Percentiles rank a stretch among this genome's conserved stretches.
These are phyloP conservation scores for Agroathelia rolfsii DNA, from an alignment of 1,284 basidiomycete species.

Conservation along the genomic window DNA sequence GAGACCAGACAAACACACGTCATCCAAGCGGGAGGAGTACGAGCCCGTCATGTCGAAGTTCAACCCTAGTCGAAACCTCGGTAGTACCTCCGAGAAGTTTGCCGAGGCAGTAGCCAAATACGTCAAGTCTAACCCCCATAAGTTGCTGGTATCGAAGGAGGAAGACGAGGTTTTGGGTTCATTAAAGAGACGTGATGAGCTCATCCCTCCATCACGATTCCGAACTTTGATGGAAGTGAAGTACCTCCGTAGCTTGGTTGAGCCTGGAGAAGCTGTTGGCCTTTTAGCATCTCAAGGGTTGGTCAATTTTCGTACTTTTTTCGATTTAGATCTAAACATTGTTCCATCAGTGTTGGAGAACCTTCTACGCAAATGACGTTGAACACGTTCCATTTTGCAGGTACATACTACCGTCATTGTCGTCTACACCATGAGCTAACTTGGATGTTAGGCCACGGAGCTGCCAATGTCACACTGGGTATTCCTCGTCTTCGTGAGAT, in stretches of 20 bases:
- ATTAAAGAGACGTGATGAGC: constrained; percentile 36
- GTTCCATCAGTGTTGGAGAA: constrained; percentile 74
- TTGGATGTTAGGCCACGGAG: constrained; percentile 73
- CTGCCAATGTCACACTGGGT: constrained; percentile 98
- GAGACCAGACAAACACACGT: constrained; percentile 35
- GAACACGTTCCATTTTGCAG: constrained; percentile 99
- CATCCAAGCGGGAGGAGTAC: constrained; percentile 41
- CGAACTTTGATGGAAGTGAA: constrained; percentile 78
- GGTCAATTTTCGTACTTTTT: constrained; percentile 17
- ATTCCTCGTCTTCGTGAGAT: constrained; percentile 98
- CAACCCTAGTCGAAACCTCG: constrained; percentile 76
- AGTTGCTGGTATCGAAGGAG: constrained; percentile 58
- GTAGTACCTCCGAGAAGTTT: constrained; percentile 90
- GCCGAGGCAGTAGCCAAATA: constrained; percentile 78
- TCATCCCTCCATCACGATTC: constrained; percentile 58
- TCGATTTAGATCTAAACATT: constrained; percentile 7
- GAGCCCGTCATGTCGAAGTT: constrained; percentile 73
- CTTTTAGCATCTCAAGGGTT: constrained; percentile 96
- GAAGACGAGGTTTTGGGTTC: constrained; percentile 25
- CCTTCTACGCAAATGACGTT: constrained; percentile 99
- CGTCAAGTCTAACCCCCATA: constrained; percentile 68
- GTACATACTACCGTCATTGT: constrained; percentile 30
- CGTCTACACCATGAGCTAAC: constrained; percentile 5
- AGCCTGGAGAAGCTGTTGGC: constrained; percentile 97
- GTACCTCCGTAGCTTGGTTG: constrained; percentile 89